Conservation (phyloP, 106 monocot genomes). For the Phalaenopsis equestris region DNA sequence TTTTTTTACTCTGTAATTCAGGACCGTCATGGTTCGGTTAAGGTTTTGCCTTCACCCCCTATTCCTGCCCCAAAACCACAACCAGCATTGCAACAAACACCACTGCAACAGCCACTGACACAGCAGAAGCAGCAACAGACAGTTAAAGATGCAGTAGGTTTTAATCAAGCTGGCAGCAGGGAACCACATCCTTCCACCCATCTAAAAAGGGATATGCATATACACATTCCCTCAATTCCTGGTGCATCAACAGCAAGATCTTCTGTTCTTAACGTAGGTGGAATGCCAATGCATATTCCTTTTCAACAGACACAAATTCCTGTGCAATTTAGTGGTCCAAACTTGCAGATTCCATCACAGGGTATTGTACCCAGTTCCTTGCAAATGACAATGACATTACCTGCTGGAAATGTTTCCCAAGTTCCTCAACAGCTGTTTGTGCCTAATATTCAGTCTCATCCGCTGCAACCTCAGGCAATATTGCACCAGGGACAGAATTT, state of each 20-base stretch:
- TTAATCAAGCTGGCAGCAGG: conserved; percentile 18
- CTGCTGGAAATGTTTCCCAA: conserved; percentile 39
- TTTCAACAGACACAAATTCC: conserved; percentile 54
- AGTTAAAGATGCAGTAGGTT: conserved; percentile 20
- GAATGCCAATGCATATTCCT: conserved; percentile 29
- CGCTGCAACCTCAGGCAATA: conserved; percentile 43
- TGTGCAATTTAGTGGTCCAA: conserved; percentile 55
- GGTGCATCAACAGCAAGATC: conserved; percentile 21
- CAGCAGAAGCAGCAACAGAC: conserved; percentile 22
- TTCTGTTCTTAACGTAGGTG: conserved; percentile 28
- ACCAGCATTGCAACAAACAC: neutral
- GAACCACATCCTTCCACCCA: conserved; percentile 26
- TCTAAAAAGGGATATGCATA: conserved; percentile 34
- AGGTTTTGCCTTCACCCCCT: conserved; percentile 17
- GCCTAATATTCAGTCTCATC: conserved; percentile 52
- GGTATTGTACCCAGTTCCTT: conserved; percentile 6
- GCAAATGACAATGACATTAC: conserved; percentile 49
- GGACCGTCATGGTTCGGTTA: conserved; percentile 31
- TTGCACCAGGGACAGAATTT: conserved; percentile 68
- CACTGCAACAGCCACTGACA: neutral
- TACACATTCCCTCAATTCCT: conserved; percentile 15
- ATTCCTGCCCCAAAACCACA: conserved; percentile 19
- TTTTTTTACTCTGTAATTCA: conserved; percentile 5
- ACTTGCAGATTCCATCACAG: conserved; percentile 16
- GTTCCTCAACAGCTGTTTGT: conserved; percentile 57